Evolutionary conservation across 2,329 filamentous ascomycete species (phyloP).

Genomic region (Ciborinia camelliae): DNA sequence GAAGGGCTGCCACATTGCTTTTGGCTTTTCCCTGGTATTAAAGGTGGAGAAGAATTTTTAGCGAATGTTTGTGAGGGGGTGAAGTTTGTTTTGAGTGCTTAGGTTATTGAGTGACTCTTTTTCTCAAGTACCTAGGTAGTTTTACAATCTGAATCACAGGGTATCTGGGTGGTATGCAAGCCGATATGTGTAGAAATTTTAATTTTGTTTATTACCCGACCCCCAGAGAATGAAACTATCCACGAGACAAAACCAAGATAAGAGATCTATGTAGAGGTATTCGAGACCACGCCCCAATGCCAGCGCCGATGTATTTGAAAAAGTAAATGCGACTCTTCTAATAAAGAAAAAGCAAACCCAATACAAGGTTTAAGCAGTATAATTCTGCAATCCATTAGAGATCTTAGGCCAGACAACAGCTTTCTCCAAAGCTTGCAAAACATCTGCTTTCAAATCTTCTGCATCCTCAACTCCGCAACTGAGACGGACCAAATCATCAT

Average conservation of each 20-base stretch:
- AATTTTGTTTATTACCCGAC: background rate
- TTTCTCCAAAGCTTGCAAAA: slow-evolving; percentile 76
- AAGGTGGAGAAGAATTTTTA: slow-evolving; percentile 2
- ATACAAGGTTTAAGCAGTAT: background rate
- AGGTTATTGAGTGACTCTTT: background rate
- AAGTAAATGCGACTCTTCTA: background rate
- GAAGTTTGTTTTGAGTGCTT: slow-evolving; percentile 7
- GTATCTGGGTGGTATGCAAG: background rate
- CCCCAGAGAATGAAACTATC: background rate
- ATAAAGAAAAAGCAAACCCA: background rate
- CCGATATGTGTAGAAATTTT: background rate
- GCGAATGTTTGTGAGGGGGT: slow-evolving; percentile 1
- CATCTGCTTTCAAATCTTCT: slow-evolving; percentile 77
- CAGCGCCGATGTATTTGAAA: background rate
- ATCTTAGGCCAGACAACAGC: slow-evolving; percentile 51
- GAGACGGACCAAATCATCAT: slow-evolving; percentile 87
- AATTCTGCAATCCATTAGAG: slow-evolving; percentile 29
- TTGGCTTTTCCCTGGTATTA: slow-evolving; percentile 1
- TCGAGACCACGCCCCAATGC: background rate
- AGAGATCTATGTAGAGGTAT: slow-evolving; percentile 9
- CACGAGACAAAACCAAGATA: background rate
- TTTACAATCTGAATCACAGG: background rate
- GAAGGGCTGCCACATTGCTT: slow-evolving; percentile 38
- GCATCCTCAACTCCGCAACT: slow-evolving; percentile 94
- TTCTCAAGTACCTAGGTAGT: background rate